Evolutionary conservation across 768 basidiomycete species (phyloP).

Genomic region (Rhodotorula graminis): DNA sequence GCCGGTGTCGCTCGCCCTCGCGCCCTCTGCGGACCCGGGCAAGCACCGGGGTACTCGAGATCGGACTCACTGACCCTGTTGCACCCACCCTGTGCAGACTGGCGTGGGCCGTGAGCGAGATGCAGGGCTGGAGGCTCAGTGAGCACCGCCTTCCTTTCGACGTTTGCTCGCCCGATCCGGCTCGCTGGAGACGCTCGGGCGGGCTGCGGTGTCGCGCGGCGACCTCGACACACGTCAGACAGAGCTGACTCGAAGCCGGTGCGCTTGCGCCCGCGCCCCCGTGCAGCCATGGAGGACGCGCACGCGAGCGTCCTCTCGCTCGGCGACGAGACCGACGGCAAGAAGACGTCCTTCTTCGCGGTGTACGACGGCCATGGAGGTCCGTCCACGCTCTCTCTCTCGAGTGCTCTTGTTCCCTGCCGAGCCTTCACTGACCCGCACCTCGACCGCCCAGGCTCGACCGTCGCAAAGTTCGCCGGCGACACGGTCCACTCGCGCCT

Average conservation of each 20-base stretch:
- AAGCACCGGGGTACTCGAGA: no score
- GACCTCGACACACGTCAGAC: not conserved
- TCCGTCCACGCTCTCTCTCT: conserved; percentile 49
- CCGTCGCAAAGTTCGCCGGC: conserved; percentile 82
- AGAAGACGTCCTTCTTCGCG: conserved; percentile 68
- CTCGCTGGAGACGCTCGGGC: not conserved
- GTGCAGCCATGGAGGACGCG: conserved; percentile 91
- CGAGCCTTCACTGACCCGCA: not conserved
- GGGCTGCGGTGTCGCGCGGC: no score
- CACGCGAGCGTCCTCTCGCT: conserved; percentile 52
- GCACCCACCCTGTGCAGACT: conserved; percentile 35
- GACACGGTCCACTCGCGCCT: conserved; percentile 75
- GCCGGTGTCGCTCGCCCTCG: not conserved
- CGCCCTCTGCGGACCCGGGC: not conserved
- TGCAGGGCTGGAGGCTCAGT: conserved; percentile 99
- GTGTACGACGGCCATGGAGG: conserved; percentile 99
- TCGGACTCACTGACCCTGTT: not conserved
- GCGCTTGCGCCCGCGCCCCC: not conserved
- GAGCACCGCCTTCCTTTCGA: conserved; percentile 49
- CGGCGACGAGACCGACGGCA: conserved; percentile 28
- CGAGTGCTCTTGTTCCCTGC: no score
- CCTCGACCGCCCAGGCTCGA: conserved; percentile 56
- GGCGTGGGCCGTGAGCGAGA: conserved; percentile 77
- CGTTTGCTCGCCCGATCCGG: not conserved
- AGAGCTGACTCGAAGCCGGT: not conserved